These are phyloP conservation scores for Claviceps citrina DNA, from an alignment of 2,329 filamentous ascomycete species.

Conservation along the genomic window DNA sequence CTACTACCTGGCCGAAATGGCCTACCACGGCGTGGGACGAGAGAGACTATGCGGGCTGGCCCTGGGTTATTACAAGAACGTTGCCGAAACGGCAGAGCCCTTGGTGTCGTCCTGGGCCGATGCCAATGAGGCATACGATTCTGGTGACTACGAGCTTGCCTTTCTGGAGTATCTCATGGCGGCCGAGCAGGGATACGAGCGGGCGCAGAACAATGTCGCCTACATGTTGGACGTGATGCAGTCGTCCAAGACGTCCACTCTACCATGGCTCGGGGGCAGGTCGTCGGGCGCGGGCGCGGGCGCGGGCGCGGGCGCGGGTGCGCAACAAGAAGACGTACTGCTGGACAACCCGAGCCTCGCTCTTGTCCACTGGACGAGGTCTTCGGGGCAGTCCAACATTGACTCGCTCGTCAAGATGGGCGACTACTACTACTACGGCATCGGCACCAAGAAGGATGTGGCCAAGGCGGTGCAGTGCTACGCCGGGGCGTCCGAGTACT, in stretches of 20 bases:
- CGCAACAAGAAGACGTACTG: conserved; percentile 22
- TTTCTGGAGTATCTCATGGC: conserved; percentile 73
- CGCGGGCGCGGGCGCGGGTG: too few relatives aligned
- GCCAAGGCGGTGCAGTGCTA: conserved; percentile 91
- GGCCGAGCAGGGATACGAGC: conserved; percentile 84
- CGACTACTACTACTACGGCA: conserved; percentile 81
- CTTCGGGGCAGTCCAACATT: conserved; percentile 81
- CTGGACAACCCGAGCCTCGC: conserved; percentile 47
- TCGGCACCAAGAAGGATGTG: conserved; percentile 55
- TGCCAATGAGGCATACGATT: conserved; percentile 67
- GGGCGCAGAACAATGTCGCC: conserved; percentile 77
- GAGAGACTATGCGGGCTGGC: conserved; percentile 67
- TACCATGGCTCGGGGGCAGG: conserved; percentile 30
- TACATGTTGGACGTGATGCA: conserved; percentile 65
- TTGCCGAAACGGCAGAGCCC: conserved; percentile 57
- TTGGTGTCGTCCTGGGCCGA: conserved; percentile 67
- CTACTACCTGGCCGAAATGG: conserved; percentile 84
- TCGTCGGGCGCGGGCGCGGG: conserved; percentile 14
- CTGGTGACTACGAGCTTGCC: conserved; percentile 64
- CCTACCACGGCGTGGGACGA: conserved; percentile 62
- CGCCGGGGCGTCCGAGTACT: conserved; percentile 75
- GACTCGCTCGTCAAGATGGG: conserved; percentile 96
- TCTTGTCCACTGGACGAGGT: conserved; percentile 87
- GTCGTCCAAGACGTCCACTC: conserved; percentile 31
- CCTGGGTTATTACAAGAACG: conserved; percentile 67